Evolutionary conservation across 2,329 filamentous ascomycete genomes (phyloP), one percentile per base, ranked within the genome.

Genomic region (Exophiala phaeomuriformis): DNA sequence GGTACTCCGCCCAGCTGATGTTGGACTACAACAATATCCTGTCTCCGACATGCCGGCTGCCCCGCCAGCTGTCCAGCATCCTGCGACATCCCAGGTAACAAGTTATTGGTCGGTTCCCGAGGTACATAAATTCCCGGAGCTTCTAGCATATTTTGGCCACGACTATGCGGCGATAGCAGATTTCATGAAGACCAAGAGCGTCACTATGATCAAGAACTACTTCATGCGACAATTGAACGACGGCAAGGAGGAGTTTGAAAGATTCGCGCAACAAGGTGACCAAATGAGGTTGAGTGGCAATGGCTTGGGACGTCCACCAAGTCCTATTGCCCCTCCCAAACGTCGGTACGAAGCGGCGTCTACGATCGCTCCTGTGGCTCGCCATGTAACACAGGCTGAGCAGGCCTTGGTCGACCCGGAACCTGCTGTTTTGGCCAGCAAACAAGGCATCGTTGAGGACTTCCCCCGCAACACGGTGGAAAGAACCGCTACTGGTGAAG

Each of bases 81-180:
- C 50, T 12, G 44, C 36, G 43, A 19, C 51, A 10, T 61, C 69
- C 54, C 71, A 73, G 49, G 71, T 74, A 31, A 75, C 72, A 3
- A 77, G 75, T 53, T 77, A 77, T 62, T 77, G 75, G 75, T 77
- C 75, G 55, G 75, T 77, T 10, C 72, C 73, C 8, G 75, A 77
- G 59, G 69, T 73, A 57, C 66, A 69, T 36, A 73, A 76, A 56
- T 76, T 77, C 53, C 69, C 70, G 1, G 66, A 68, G 9, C 61
- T 76, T 40, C 62, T 77, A 36, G 68, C 66, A 10, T 71, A 76
- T 59, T 77, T 72, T 64, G 75, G 75, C 19, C 70, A 67, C 31
- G 71, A 77, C 62, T 77, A 74, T 57, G 71, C 73, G 52, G 71
- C 68, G 9, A 76, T 77, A 51, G 73, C 75, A 3, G 68, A 71